Base-by-base conservation (phyloP, 805 yeast species). In the Saccharomycopsis guyanensis region DNA sequence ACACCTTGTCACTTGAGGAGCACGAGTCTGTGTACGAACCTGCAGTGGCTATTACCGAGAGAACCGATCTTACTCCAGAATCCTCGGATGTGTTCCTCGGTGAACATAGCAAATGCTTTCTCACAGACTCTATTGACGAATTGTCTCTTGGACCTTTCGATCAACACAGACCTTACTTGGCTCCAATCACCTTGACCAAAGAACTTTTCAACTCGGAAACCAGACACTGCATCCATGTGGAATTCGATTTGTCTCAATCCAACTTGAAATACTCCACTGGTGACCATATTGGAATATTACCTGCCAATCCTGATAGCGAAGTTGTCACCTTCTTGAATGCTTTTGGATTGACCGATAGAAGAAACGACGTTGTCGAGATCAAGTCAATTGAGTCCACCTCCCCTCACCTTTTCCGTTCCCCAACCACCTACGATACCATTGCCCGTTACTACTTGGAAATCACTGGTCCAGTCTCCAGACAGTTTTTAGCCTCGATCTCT, bases 281-380 rank as follows among this genome's bases (percentile, higher is more conserved):
- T 64, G 98, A 91, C 62, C 97, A 91, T 66, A 66, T 93, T 52
- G 97, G 96, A 13, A 70, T 93, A 47, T 86, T 96, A 94, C 93
- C 97, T 31, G 86, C 93, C 20, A 91, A 91, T 65, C 70, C 95
- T 1, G 71, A 81, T 58, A 86, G 80, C 61, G 78, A 84, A 56
- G 81, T 88, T 29, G 71, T 68, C n/a, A 69, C 71, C 37, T 83
- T 93, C 56, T 66, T 83, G 50, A 55, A 66, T 39, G 79, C 84
- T 4, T 77, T 91, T 45, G 81, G 76, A 29, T 70, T 89, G 49
- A 57, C 63, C 12, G 70, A 61, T 27, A 76, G 75, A 56, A 68
- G 70, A 49, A 71, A 78, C 42, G 59, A 62, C 3, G 82, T 83
- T 6, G 76, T 88, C 53, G 70, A 74, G 40, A 70, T 91, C 58